A percentile compares a stretch with the other conserved stretches of the same genome.
Conservation (phyloP, 2,329 filamentous ascomycete genomes). For the Penicillium glabrum region DNA sequence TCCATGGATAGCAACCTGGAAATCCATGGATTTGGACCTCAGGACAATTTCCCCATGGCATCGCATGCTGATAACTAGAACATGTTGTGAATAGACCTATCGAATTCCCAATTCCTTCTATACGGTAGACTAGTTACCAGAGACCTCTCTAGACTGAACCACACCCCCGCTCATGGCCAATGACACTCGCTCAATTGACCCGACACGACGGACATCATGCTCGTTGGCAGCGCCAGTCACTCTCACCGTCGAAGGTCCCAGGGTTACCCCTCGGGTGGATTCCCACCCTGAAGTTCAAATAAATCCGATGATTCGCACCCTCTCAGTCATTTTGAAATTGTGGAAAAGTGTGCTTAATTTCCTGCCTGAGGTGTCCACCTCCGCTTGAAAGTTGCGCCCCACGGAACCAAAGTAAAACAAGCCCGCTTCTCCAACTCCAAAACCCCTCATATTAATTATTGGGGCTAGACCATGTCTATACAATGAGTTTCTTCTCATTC, state of each 20-base stretch:
- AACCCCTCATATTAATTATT: not conserved
- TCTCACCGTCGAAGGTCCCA: not conserved
- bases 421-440: not conserved
- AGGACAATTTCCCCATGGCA: no score
- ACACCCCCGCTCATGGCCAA: not conserved
- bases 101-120: not conserved
- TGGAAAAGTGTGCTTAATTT: not conserved
- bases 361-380: constrained; percentile 15
- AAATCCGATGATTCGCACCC: not conserved
- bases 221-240: not conserved
- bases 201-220: constrained; percentile 1
- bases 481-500: constrained; percentile 34
- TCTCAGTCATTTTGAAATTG: not conserved
- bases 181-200: constrained; percentile 1
- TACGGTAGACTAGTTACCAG: not conserved
- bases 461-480: constrained; percentile 26
- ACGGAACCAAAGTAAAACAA: not conserved
- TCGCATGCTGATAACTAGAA: not conserved
- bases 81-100: not conserved
- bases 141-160: not conserved
- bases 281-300: not conserved
- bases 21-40: no score
- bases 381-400: constrained; percentile 1
- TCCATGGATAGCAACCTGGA: no score
- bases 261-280: not conserved